phyloP scores from a whole-genome alignment of 2,329 filamentous ascomycete genomes.

The Colletotrichum sp. region DNA sequence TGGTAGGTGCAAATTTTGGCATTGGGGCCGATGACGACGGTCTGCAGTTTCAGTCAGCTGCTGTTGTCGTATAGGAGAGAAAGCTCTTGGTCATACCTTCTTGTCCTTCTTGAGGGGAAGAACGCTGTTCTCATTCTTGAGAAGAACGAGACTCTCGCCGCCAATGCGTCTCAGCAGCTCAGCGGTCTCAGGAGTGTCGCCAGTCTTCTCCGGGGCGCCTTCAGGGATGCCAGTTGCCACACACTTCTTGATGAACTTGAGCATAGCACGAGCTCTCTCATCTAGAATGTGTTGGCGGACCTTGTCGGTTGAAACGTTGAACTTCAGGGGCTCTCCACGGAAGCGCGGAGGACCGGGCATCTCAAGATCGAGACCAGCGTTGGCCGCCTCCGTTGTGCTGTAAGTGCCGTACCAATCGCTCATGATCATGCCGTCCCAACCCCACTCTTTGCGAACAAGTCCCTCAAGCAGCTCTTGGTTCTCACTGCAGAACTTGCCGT shows the following conservation, averaged over 20 bases:
- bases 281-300: slow-evolving; percentile 60
- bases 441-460: slow-evolving; percentile 62
- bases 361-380: slow-evolving; percentile 62
- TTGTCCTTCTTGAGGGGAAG: slow-evolving; percentile 69
- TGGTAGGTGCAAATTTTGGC: slow-evolving; percentile 62
- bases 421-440: slow-evolving; percentile 62
- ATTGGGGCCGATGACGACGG: slow-evolving; percentile 62
- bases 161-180: slow-evolving; percentile 69
- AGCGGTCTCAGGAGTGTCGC: slow-evolving; percentile 66
- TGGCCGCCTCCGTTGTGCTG: slow-evolving; percentile 53
- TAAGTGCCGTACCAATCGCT: slow-evolving; percentile 67
- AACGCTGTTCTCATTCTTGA: slow-evolving; percentile 72
- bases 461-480: slow-evolving; percentile 54
- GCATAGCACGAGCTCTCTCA: slow-evolving; percentile 60
- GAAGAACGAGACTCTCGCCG: slow-evolving; percentile 72
- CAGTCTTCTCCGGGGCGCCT: slow-evolving; percentile 55
- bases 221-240: slow-evolving; percentile 59
- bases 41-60: slow-evolving; percentile 32
- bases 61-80: not conserved
- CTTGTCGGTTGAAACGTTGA: slow-evolving; percentile 60
- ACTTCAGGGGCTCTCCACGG: slow-evolving; percentile 55
- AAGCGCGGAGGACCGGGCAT: slow-evolving; percentile 63
- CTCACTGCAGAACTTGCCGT: slow-evolving; percentile 61
- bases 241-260: slow-evolving; percentile 64
- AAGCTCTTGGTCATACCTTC: slow-evolving; percentile 41